A percentile compares a stretch with the other conserved stretches of the same genome.
Evolutionary conservation across 768 basidiomycete species (phyloP).

Genomic region (Pluteus cervinus): DNA sequence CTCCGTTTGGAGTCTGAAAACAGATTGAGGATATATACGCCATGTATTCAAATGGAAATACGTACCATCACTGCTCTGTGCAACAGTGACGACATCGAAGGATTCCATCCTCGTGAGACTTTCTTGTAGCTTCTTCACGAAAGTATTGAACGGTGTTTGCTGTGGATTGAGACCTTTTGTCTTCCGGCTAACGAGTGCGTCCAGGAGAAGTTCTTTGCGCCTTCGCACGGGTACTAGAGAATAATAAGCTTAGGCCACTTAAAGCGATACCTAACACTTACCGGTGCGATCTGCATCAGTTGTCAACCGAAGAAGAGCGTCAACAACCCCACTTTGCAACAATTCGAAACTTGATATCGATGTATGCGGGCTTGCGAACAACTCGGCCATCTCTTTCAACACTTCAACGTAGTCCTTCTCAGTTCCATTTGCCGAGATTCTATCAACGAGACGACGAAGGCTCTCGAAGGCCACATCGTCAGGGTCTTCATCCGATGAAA

Average conservation of each 20-base stretch:
- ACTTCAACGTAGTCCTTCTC: conserved; percentile 61
- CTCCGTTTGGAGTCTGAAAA: conserved; percentile 78
- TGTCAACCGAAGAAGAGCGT: conserved; percentile 77
- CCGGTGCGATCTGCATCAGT: conserved; percentile 59
- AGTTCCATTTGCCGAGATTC: conserved; percentile 49
- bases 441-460: conserved; percentile 59
- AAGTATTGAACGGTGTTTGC: conserved; percentile 61
- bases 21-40: conserved; percentile 5
- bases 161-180: conserved; percentile 33
- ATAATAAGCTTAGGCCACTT: not conserved
- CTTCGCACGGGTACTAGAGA: conserved; percentile 51
- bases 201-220: conserved; percentile 75
- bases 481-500: conserved; percentile 52
- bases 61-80: conserved; percentile 76
- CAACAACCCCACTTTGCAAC: conserved; percentile 89
- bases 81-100: conserved; percentile 90
- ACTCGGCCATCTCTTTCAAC: conserved; percentile 68
- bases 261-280: conserved; percentile 22
- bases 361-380: conserved; percentile 69
- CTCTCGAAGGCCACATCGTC: conserved; percentile 59
- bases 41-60: conserved; percentile 6
- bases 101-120: conserved; percentile 92
- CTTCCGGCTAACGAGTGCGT: conserved; percentile 62
- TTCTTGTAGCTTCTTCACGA: conserved; percentile 96
- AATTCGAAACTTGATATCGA: conserved; percentile 96